Percentiles rank a stretch among this genome's conserved stretches.
These are phyloP conservation scores for Termitomyces sp. DNA, from an alignment of 768 basidiomycete species.

Conservation along the genomic window DNA sequence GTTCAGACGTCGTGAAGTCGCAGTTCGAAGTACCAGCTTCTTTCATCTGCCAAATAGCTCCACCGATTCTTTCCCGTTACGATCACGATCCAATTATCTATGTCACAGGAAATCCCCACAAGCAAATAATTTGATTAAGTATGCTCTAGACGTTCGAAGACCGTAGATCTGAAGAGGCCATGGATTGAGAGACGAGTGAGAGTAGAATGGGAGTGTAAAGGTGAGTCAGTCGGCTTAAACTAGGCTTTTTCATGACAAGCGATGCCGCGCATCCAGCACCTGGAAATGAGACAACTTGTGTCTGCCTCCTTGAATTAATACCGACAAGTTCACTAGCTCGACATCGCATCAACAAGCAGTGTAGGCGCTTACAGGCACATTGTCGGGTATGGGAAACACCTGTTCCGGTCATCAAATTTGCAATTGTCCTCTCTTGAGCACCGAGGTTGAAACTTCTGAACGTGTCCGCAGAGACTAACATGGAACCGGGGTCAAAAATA, in stretches of 20 bases:
- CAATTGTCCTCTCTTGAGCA: too few species aligned
- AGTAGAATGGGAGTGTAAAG: too few species aligned
- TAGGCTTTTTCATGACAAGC: background rate
- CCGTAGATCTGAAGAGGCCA: too few species aligned
- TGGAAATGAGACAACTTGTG: background rate
- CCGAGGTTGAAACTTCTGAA: background rate
- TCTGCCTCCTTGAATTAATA: background rate
- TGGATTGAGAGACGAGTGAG: too few species aligned
- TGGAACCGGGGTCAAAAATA: background rate
- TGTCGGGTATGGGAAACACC: background rate
- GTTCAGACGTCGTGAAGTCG: background rate
- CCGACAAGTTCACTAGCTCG: background rate
- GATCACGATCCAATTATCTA: background rate
- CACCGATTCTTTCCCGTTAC: too few species aligned
- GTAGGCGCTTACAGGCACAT: background rate
- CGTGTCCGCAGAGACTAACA: background rate
- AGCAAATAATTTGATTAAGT: background rate
- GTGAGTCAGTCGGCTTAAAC: background rate
- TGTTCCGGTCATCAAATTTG: background rate
- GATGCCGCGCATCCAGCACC: background rate
- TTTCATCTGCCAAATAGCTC: background rate
- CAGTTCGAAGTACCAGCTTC: background rate
- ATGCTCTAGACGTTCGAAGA: background rate
- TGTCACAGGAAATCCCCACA: background rate
- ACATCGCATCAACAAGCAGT: background rate